These are phyloP conservation scores for Alternaria alternata DNA, from an alignment of 2,329 filamentous ascomycete species.

Conservation along the genomic window DNA sequence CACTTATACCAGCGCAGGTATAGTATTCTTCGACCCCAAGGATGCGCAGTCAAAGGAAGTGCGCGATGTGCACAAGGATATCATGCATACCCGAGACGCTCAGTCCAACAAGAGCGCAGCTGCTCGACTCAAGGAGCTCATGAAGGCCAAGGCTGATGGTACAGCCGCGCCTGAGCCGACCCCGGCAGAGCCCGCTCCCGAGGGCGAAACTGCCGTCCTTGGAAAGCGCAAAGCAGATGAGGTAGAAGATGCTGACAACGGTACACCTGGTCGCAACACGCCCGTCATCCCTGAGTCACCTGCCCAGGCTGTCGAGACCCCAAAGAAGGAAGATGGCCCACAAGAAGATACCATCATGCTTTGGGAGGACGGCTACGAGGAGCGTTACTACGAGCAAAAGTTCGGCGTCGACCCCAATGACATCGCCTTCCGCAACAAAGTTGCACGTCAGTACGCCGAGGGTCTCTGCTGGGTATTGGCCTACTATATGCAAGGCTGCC, in stretches of 20 bases:
- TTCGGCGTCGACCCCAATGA: conserved; percentile 85
- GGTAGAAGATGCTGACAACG: conserved; percentile 68
- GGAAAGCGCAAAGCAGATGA: conserved; percentile 81
- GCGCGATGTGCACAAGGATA: conserved; percentile 77
- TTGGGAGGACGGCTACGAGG: conserved; percentile 95
- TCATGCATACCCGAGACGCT: conserved; percentile 78
- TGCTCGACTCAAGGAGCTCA: conserved; percentile 76
- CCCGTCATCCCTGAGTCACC: conserved; percentile 59
- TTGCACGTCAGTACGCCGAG: conserved; percentile 91
- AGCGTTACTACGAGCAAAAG: conserved; percentile 97
- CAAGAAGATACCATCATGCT: conserved; percentile 83
- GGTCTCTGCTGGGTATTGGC: conserved; percentile 93
- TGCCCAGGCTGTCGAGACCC: conserved; percentile 52
- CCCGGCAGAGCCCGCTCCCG: conserved; percentile 13
- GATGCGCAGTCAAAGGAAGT: conserved; percentile 49
- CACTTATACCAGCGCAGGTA: conserved; percentile 45
- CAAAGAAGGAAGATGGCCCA: conserved; percentile 61
- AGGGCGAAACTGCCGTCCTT: conserved; percentile 56
- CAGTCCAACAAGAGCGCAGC: conserved; percentile 94
- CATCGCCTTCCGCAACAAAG: conserved; percentile 84
- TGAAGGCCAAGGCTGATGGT: conserved; percentile 62
- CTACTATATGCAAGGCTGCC: conserved; percentile 98
- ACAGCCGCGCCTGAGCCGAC: conserved; percentile 34
- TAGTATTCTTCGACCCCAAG: conserved; percentile 49
- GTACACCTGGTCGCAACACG: conserved; percentile 67